A percentile compares a stretch with the other conserved stretches of the same genome.
Conservation (phyloP, 2,329 filamentous ascomycete genomes). For the Trichophyton equinum region DNA sequence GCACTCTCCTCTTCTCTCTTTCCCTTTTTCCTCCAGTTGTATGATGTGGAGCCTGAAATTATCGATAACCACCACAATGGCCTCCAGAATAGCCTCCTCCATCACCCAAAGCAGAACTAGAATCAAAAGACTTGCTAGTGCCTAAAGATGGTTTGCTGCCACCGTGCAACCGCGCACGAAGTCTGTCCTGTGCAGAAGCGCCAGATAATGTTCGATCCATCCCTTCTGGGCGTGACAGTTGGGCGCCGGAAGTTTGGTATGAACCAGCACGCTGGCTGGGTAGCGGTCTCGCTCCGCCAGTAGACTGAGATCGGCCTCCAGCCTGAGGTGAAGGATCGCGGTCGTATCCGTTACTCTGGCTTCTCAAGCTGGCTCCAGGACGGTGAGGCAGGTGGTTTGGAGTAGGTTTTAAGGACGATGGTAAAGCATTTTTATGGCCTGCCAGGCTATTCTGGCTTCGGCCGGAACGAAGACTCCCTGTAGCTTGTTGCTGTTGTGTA, state of each 20-base stretch:
- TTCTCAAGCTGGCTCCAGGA: slow-evolving; percentile 5
- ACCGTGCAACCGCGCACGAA: slow-evolving; percentile 71
- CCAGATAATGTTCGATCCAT: slow-evolving; percentile 30
- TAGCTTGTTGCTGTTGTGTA: slow-evolving; percentile 21
- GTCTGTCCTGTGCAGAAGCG: slow-evolving; percentile 61
- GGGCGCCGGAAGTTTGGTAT: slow-evolving; percentile 46
- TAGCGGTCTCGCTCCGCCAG: slow-evolving; percentile 43
- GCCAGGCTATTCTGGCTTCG: slow-evolving; percentile 13
- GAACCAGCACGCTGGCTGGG: slow-evolving; percentile 63
- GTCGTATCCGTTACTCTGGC: not conserved
- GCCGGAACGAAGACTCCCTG: slow-evolving; percentile 28
- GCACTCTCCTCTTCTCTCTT: not conserved
- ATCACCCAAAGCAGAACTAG: slow-evolving; percentile 17
- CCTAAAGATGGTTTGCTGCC: slow-evolving; percentile 32
- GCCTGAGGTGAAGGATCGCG: not conserved
- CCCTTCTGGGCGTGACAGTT: slow-evolving; percentile 31
- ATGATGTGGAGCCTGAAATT: not conserved
- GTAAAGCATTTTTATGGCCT: not conserved
- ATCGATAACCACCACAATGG: not conserved
- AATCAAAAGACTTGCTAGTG: slow-evolving; percentile 12
- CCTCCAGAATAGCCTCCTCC: slow-evolving; percentile 8
- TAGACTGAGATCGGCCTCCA: slow-evolving; percentile 8
- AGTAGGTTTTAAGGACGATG: slow-evolving; percentile 10
- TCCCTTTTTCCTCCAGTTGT: not conserved
- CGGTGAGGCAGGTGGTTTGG: slow-evolving; percentile 11